Evolutionary conservation across 2,329 filamentous ascomycete species (phyloP), one percentile per base, ranked within the genome.

Genomic region (Pestalotiopsis sp.): DNA sequence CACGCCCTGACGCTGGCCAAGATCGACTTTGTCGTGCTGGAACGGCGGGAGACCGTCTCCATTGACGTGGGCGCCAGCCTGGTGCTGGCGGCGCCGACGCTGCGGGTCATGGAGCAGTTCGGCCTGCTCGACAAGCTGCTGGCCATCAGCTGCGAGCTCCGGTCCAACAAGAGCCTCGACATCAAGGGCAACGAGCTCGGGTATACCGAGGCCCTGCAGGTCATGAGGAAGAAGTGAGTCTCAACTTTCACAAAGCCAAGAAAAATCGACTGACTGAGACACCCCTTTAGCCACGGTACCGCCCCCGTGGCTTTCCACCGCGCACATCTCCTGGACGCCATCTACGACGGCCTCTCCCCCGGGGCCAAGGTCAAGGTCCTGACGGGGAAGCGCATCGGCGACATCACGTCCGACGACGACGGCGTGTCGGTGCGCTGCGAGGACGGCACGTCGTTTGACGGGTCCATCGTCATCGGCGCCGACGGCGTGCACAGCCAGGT

Each of bases 401-500:
- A 71, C 5, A 71, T 75, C 26, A 69, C 72, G 35, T 69, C 66
- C 3, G 22, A 68, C 20, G 65, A 66, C 17, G 60, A 64, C 26
- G 72, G 73, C 6, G 73, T 73, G 9, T 62, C 24, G 3, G 73
- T 74, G 10, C 66, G 68, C 20, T 68, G 74, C 11, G 64, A 59
- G 6, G 73, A 74, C 55, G 73, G 73, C 20, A 70, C 59, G 22
- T 56, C 71, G 3, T 68, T 72, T 13, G 66, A 72, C 11, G 73
- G 73, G 10, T 71, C 70, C 2, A 26, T 75, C 1, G 68, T 75
- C 2, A 71, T 75, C 14, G 73, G 70, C 0, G 71, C 67, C 22
- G 73, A 75, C 30, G 73, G 73, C 1, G 73, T 74, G 6, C 70
- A 74, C 59, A 74, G 73, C 57, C 44, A 40, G 24, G 70, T 71